A percentile compares a stretch with the other conserved stretches of the same genome.
These are phyloP conservation scores for Ichthyophonus hoferi DNA, from an alignment of 208 protist species.

Conservation along the genomic window DNA sequence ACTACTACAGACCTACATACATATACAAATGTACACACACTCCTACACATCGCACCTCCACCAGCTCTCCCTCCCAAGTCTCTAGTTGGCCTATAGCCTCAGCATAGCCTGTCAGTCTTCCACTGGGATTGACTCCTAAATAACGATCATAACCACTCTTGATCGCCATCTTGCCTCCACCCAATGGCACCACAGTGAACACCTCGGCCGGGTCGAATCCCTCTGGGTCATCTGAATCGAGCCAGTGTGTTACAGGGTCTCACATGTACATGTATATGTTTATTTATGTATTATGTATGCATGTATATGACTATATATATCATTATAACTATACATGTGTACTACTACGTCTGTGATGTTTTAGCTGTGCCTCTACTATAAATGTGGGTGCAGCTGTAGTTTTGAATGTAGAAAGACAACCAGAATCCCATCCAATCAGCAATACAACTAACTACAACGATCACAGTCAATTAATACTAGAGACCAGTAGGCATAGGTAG, in stretches of 20 bases:
- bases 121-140: not conserved
- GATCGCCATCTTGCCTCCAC: not conserved
- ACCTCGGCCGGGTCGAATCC: slow-evolving; percentile 9
- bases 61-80: not conserved
- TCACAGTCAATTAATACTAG: too few species aligned
- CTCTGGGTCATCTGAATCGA: not conserved
- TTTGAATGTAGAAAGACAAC: too few species aligned
- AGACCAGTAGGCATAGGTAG: too few species aligned
- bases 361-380: too few species aligned
- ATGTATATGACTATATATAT: too few species aligned
- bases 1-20: not conserved
- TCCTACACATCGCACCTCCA: not conserved
- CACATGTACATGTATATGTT: not conserved
- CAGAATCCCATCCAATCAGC: too few species aligned
- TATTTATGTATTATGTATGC: too few species aligned
- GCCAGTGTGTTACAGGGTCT: not conserved
- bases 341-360: too few species aligned
- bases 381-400: too few species aligned
- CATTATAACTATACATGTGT: too few species aligned
- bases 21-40: not conserved
- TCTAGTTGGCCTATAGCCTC: slow-evolving; percentile 21
- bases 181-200: not conserved
- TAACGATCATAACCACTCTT: slow-evolving; percentile 29
- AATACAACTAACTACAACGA: too few species aligned
- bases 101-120: slow-evolving; percentile 11